Evolutionary conservation across 1,284 basidiomycete species (phyloP), one percentile per base, ranked within the genome.

Genomic region (Boletus calvinii): DNA sequence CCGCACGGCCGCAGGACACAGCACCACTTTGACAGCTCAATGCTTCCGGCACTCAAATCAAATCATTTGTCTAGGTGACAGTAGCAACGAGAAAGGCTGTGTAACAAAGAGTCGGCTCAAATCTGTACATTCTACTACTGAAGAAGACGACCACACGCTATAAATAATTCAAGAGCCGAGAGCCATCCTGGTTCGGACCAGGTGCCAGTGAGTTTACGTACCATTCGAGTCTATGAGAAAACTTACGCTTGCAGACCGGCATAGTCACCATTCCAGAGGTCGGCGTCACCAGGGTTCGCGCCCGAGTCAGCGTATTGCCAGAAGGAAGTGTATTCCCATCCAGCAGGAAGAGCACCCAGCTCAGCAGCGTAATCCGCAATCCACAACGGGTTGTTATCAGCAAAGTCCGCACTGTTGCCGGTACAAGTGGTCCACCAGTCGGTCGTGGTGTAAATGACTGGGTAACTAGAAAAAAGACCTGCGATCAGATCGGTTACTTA

Each of bases 371-470:
- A 85, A 42, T 72, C 70, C 0, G 85, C 84, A 32, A 86, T 73
- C 77, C 80, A 84, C 0, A 87, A 70, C 1, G 83, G 80, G 62
- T 77, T 79, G 51, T 71, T 75, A 10, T 62, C 51, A 7, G 64
- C 76, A 58, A 85, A 84, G 30, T 71, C 63, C 37, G 73, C 70
- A 54, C 74, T 78, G 65, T 82, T 79, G 11, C 80, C 78, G 6
- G 84, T 85, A 68, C 85, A 87, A 15, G 74, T 75, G 38, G 61
- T 79, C 84, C 84, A 87, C 85, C 84, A 87, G 60, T 78, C 74
- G 2, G 81, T 80, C 2, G 77, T 82, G 20, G 79, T 81, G 62
- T 86, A 87, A 51, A 87, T 83, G 43, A 80, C 79, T 24, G 71
- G 74, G 55, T 70, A 75, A 35, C 74, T 74, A 50, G 24, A 32